Base-by-base conservation (phyloP, 768 basidiomycete genomes). In the Termitomyces sp. region DNA sequence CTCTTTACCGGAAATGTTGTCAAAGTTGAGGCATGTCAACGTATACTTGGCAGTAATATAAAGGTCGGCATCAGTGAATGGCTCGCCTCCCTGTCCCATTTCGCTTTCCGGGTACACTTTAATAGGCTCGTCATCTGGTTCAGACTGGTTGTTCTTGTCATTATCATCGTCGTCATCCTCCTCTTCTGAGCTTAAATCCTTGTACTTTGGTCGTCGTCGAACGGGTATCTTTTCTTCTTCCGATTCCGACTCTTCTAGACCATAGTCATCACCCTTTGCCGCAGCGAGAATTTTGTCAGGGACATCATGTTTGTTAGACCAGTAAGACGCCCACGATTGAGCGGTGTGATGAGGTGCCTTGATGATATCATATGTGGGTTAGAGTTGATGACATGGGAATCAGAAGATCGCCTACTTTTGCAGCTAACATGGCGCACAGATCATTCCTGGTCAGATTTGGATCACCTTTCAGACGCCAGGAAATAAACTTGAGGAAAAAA, bases 261-360 rank as follows among this genome's bases (percentile, higher is more conserved):
- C 67, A 45, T 61, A 64, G 28, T 74, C 73, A n/a, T 70, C 68
- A 6, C 67, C 71, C 45, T 69, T 65, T 21, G 74, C 75, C 6
- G 73, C 72, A 19, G 78, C 81, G 45, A 85, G 63, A 27, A 86
- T 84, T 63, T 85, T 84, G 62, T 86, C 86, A 1, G 84, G 84
- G 27, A 87, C 65, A 61, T 86, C 85, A 55, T 86, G 83, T 54
- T 82, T 76, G 52, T 76, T 76, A 6, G 77, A 79, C 87, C 87
- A 89, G 62, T 85, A 80, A n/a, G 82, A 79, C 23, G 72, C 71
- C 87, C 87, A 89, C 0, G 86, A 88, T 32, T 68, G 69, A n/a
- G 72, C 63, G 39, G 70, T 79, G 62, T 89, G 87, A 67, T 88
- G 84, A 34, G 86, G 84, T n/a, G 77, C 83, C 86, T 88, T 59